A percentile compares a stretch with the other conserved stretches of the same genome.
Conservation (phyloP, 805 yeast species). For the Candida nanaspora region DNA sequence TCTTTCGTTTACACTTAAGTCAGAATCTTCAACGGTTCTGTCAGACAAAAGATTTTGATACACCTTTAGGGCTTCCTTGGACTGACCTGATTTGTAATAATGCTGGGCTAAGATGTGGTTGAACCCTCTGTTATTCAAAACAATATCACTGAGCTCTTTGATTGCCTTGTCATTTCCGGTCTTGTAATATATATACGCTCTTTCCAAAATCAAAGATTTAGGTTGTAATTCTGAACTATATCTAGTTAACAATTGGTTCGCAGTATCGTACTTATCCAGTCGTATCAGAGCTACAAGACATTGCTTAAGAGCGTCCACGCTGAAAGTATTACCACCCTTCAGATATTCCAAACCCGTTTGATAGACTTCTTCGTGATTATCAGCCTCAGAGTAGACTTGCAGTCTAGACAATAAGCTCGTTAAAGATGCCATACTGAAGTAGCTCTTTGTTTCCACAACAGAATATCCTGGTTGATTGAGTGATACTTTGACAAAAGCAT, state of each 20-base stretch:
- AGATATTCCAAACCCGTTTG: conserved; percentile 23
- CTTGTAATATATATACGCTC: conserved; percentile 55
- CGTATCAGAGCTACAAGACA: conserved; percentile 55
- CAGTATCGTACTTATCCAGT: conserved; percentile 47
- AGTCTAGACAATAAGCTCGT: conserved; percentile 28
- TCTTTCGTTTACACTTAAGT: conserved; percentile 56
- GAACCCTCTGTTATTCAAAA: conserved; percentile 28
- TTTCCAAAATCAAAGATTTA: conserved; percentile 38
- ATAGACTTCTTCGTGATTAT: conserved; percentile 27
- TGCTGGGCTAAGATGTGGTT: conserved; percentile 47
- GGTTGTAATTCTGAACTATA: conserved; percentile 10
- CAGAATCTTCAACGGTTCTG: conserved; percentile 39
- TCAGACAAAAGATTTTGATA: conserved; percentile 35
- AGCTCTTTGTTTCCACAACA: no score
- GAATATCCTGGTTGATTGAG: no score
- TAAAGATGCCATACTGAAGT: conserved; percentile 17
- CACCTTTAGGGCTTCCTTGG: conserved; percentile 35
- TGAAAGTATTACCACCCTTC: conserved; percentile 19
- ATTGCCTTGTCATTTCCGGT: conserved; percentile 25
- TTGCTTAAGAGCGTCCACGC: conserved; percentile 25
- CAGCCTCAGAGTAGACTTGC: conserved; percentile 27
- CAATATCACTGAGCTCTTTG: conserved; percentile 11
- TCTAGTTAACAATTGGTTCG: conserved; percentile 34
- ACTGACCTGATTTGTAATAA: conserved; percentile 40
- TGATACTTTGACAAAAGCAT: background rate